These are phyloP conservation scores for Brassica rapa DNA, from an alignment of 345 rosid species.

Conservation along the genomic window DNA sequence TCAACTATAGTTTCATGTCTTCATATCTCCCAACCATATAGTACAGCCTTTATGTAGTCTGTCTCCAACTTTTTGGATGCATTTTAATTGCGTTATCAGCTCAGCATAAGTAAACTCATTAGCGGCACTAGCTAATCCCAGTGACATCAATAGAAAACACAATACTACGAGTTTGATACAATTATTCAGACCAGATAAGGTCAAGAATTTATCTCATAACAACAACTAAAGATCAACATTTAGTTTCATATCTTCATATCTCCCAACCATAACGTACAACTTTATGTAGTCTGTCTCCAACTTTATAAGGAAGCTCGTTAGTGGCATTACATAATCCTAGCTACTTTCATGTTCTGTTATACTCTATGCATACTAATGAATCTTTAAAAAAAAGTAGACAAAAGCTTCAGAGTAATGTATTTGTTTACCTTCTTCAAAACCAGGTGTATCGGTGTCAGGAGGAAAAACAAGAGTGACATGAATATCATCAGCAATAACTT, in stretches of 20 bases:
- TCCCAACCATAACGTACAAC: too few relatives aligned
- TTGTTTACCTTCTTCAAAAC: constrained; percentile 62
- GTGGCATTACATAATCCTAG: constrained; percentile 4
- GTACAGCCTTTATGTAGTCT: neutral
- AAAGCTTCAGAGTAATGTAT: neutral
- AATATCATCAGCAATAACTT: constrained; percentile 73
- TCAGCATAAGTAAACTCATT: too few relatives aligned
- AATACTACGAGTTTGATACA: too few relatives aligned
- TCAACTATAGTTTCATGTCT: constrained; percentile 14
- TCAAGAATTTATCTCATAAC: too few relatives aligned
- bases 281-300: neutral
- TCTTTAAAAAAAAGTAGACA: too few relatives aligned
- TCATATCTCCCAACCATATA: constrained; percentile 20
- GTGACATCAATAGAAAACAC: too few relatives aligned
- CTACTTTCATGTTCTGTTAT: constrained; percentile 3
- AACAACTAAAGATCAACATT: too few relatives aligned
- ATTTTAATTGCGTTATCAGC: too few relatives aligned
- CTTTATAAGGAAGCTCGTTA: neutral
- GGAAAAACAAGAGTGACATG: constrained; percentile 80
- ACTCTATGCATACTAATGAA: constrained; percentile 1
- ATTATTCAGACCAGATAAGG: too few relatives aligned
- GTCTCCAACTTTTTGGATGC: neutral
- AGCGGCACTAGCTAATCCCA: too few relatives aligned
- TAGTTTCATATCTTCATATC: too few relatives aligned
- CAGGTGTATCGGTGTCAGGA: constrained; percentile 87